phyloP scores from a whole-genome alignment of 257 asterid species.

The Datura wrightii region DNA sequence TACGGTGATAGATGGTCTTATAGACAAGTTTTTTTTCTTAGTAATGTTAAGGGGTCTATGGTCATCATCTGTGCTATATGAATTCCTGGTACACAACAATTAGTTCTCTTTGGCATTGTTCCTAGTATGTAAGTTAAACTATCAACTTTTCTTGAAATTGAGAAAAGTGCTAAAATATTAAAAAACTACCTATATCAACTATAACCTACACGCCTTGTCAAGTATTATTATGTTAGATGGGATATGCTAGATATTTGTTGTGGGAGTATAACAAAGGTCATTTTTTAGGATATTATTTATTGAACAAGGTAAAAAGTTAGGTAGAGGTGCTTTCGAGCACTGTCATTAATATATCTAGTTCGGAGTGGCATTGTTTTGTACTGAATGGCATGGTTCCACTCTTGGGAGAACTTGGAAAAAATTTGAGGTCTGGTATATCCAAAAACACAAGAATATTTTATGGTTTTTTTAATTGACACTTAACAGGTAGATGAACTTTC shows the following conservation, averaged over 20 bases:
- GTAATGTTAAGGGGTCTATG: background rate
- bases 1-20: background rate
- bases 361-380: background rate
- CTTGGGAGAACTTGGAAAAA: background rate
- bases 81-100: background rate
- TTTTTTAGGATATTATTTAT: background rate
- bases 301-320: background rate
- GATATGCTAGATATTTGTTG: background rate
- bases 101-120: background rate
- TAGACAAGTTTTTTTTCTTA: background rate
- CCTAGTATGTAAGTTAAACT: constrained; percentile 2
- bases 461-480: too few relatives aligned
- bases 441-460: background rate
- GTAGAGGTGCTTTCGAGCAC: background rate
- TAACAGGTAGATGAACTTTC: background rate
- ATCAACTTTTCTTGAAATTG: background rate
- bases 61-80: background rate
- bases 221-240: background rate
- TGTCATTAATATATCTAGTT: background rate
- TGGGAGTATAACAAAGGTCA: background rate
- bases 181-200: background rate
- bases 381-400: background rate
- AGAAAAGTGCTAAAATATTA: background rate
- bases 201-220: background rate
- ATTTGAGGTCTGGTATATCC: background rate